Evolutionary conservation across 768 basidiomycete genomes (phyloP), one percentile per base, ranked within the genome.

Genomic region (Russula griseocarnosa): DNA sequence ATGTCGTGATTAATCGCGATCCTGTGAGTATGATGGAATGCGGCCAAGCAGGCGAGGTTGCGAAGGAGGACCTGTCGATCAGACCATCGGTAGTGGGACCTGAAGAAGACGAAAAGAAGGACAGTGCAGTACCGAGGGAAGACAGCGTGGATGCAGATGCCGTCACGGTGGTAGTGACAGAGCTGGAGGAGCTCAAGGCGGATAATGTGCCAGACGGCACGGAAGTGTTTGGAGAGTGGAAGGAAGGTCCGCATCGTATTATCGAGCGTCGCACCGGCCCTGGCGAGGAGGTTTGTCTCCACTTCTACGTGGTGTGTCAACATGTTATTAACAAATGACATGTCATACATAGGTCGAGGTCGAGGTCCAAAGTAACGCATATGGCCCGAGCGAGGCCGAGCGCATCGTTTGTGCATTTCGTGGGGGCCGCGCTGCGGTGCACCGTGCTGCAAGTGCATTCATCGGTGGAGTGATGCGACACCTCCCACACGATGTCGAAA

Each of bases 1-100:
- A 89, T 53, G 86, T 96, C 65, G 82, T 93, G 40, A 88, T 96
- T 72, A 96, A 97, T 71, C 82, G 90, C 22, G 94, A 96, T 71
- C 76, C 75, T 53, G 60, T 26, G 26, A 76, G 77, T 44, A 77
- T 76, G 18, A 80, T 83, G 74, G 86, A 88, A 72, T 71, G 79
- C 24, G 83, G 82, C 11, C 70, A 79, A 28, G 62, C 71, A 36
- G 57, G 71, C 6, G 73, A 74, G 13, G 28, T 3, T 8, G 74
- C 73, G 50, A 66, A 69, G 65, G 61, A 26, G 1, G 52, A 16
- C 22, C 24, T 38, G 14, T 34, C 32, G 24, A 30, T 57, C 44
- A n/a, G 38, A 22, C 38, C 49, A 46, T 40, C 68, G 42, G 73
- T 70, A 58, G 38, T 32, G 28, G 63, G 28, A 66, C 70, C 1